A percentile compares a stretch with the other conserved stretches of the same genome.
Evolutionary conservation across 371 early-diverging fungal species (phyloP).

Genomic region (Mucor piriformis): DNA sequence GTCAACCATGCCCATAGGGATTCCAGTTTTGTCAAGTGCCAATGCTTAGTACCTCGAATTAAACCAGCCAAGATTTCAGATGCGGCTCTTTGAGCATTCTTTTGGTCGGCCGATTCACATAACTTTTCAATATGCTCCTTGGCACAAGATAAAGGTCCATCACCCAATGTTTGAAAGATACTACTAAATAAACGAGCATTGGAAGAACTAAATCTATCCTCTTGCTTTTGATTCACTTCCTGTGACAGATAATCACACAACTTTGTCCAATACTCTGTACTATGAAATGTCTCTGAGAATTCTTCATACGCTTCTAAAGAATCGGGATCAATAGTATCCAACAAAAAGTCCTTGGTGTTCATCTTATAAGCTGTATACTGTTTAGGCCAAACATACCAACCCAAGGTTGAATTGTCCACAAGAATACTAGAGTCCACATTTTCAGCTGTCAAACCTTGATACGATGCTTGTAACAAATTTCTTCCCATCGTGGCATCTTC

Average conservation of each 20-base stretch:
- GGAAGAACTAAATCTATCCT: slow-evolving; percentile 61
- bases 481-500: neutral
- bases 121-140: slow-evolving; percentile 55
- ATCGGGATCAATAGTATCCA: slow-evolving; percentile 45
- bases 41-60: slow-evolving; percentile 86
- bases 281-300: slow-evolving; percentile 50
- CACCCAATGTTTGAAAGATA: slow-evolving; percentile 71
- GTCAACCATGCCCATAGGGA: slow-evolving; percentile 67
- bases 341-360: slow-evolving; percentile 29
- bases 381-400: slow-evolving; percentile 82
- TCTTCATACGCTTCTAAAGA: slow-evolving; percentile 57
- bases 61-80: slow-evolving; percentile 81
- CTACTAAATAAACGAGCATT: slow-evolving; percentile 68
- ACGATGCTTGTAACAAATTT: slow-evolving; percentile 9
- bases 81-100: slow-evolving; percentile 77
- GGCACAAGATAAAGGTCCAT: slow-evolving; percentile 54
- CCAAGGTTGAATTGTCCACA: slow-evolving; percentile 58
- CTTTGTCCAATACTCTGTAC: slow-evolving; percentile 59
- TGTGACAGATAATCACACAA: slow-evolving; percentile 61
- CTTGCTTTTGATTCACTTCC: slow-evolving; percentile 61
- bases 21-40: slow-evolving; percentile 52
- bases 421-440: slow-evolving; percentile 35
- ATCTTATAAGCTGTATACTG: slow-evolving; percentile 56
- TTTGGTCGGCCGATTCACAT: slow-evolving; percentile 60
- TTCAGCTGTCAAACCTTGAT: slow-evolving; percentile 2